Percentiles rank a stretch among this genome's conserved stretches.
These are phyloP conservation scores for Agapanthus africanus DNA, from an alignment of 106 monocot genomes.

Conservation along the genomic window DNA sequence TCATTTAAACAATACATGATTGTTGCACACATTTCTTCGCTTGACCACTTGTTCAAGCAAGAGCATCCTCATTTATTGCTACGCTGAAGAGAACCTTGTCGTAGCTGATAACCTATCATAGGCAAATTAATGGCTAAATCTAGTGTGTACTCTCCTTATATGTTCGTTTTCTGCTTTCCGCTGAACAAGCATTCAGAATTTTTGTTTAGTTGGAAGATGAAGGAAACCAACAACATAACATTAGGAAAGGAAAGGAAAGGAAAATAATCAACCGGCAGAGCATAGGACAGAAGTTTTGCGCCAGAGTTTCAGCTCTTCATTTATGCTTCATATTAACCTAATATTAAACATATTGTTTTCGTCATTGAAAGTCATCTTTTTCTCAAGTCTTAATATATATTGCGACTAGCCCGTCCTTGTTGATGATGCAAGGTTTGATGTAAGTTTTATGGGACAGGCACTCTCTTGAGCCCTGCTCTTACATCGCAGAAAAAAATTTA, in stretches of 20 bases:
- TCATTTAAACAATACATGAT: background rate
- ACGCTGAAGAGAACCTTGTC: background rate
- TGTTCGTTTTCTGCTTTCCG: background rate
- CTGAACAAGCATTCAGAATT: background rate
- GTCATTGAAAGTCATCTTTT: too few relatives aligned
- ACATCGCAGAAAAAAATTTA: too few relatives aligned
- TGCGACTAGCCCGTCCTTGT: background rate
- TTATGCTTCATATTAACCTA: too few relatives aligned
- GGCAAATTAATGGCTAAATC: too few relatives aligned
- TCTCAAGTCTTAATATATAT: background rate
- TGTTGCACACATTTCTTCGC: background rate
- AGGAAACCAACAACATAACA: background rate
- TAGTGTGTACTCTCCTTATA: background rate
- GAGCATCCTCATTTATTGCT: background rate
- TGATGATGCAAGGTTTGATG: background rate
- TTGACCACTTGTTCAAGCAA: slow-evolving; percentile 3
- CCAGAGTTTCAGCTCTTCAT: too few relatives aligned
- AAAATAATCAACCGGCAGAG: background rate
- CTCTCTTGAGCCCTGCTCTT: too few relatives aligned
- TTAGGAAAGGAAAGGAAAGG: background rate
- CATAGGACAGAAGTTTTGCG: too few relatives aligned
- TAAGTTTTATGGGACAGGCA: background rate
- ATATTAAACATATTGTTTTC: too few relatives aligned
- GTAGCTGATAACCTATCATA: background rate
- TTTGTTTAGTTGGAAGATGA: background rate